Evolutionary conservation across 768 basidiomycete genomes (phyloP).

Genomic region (Rhodotorula toruloides): DNA sequence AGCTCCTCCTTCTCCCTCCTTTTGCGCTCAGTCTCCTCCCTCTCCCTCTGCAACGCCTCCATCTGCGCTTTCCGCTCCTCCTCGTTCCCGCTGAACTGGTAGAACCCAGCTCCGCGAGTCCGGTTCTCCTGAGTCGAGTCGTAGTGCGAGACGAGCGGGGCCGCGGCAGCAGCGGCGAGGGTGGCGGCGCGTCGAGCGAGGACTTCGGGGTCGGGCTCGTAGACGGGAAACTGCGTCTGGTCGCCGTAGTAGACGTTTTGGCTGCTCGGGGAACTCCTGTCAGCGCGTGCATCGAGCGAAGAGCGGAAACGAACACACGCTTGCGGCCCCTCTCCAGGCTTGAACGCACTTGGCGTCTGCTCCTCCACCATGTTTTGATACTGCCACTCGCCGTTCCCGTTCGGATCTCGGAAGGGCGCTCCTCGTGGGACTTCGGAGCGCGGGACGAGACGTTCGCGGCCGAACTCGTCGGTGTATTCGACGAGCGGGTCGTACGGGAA

Average conservation of each 20-base stretch:
- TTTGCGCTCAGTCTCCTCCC: conserved; percentile 57
- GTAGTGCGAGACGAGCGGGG: conserved; percentile 70
- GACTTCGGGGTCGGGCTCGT: conserved; percentile 74
- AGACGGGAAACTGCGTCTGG: conserved; percentile 71
- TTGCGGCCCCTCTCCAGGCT: conserved; percentile 21
- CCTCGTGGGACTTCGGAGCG: conserved; percentile 33
- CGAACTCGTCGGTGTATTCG: conserved; percentile 41
- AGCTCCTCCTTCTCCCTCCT: conserved; percentile 8
- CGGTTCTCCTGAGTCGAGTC: conserved; percentile 77
- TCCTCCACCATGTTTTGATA: neutral
- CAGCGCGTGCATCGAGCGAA: neutral
- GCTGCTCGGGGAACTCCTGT: neutral
- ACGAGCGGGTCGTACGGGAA: conserved; percentile 30
- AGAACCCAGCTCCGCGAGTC: conserved; percentile 82
- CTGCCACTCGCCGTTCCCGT: neutral
- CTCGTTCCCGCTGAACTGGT: conserved; percentile 83
- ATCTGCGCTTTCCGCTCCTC: conserved; percentile 70
- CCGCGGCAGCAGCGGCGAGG: conserved; percentile 60
- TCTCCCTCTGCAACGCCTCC: conserved; percentile 75
- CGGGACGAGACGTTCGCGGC: conserved; percentile 39
- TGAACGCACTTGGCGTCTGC: conserved; percentile 2
- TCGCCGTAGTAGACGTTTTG: conserved; percentile 43
- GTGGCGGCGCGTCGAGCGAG: conserved; percentile 68
- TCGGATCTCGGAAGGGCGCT: conserved; percentile 18
- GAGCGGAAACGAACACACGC: neutral